Evolutionary conservation across 768 basidiomycete species (phyloP), one percentile per base, ranked within the genome.

Genomic region (Boletus barrowsii): DNA sequence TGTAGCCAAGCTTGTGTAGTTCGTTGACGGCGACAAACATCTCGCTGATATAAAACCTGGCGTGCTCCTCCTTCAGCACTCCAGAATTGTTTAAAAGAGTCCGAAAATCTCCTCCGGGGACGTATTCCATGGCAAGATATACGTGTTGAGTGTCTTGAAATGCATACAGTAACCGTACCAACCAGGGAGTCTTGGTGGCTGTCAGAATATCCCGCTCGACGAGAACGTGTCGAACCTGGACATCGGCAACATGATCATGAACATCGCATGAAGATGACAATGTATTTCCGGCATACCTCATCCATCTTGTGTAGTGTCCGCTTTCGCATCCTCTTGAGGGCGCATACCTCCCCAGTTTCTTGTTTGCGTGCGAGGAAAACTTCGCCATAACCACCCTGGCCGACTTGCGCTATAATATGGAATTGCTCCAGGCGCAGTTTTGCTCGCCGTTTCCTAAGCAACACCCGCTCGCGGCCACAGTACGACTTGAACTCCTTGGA

Each of bases 61-160:
- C 96, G 63, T 98, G 93, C 64, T 98, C 93, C 68, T 98, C 95
- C 69, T 98, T 96, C 54, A 99, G 79, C 2, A 98, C 93, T 30
- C 97, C 97, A 0, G 95, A 94, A 69, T 98, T 99, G 74, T 98
- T 99, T 37, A 99, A 80, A 37, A 99, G 81, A 0, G 97, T 99
- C 17, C 97, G 83, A 76, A 99, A 99, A 68, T 99, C 97, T 46
- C 97, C 97, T 20, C 97, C 97, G 1, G 95, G 94, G 17, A 98
- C 95, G 68, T 97, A 98, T 77, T 98, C 95, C 96, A 98, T 98
- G 2, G 96, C 96, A 43, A 98, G 87, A 68, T 95, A 98, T 17
- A 98, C 93, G 62, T 90, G 79, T 51, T 88, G 79, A 0, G 83
- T 76, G 65, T 99, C 96, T 72, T 99, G 97, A 74, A 99, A 99